Conservation (phyloP, 257 asterid genomes). For the Solanum boliviense region DNA sequence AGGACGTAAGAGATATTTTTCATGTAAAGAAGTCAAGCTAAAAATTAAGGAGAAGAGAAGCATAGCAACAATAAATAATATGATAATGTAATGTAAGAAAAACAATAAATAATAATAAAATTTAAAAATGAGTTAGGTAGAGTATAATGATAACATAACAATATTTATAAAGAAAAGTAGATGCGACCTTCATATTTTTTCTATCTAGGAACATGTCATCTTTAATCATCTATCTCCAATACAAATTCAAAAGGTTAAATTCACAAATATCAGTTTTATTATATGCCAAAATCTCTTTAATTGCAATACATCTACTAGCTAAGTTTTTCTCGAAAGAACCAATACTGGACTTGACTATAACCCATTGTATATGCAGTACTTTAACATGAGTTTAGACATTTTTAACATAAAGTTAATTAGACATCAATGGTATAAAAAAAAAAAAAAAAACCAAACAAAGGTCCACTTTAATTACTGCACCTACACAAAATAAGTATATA, state of each 20-base stretch:
- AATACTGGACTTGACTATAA: background rate
- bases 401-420: background rate
- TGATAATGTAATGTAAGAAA: background rate
- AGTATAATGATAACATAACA: no score
- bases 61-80: no score
- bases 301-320: background rate
- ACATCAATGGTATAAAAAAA: background rate
- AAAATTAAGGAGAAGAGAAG: background rate
- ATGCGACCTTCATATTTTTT: background rate
- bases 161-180: no score
- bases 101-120: no score
- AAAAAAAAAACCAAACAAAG: background rate
- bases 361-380: background rate
- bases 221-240: no score
- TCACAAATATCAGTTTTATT: background rate
- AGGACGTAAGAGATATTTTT: background rate
- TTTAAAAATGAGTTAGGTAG: no score
- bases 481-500: background rate
- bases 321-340: background rate
- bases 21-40: background rate
- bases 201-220: background rate
- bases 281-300: background rate
- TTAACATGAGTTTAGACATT: background rate
- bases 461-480: background rate
- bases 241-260: no score